Evolutionary conservation across 1,139 yeast species (phyloP), one percentile per base, ranked within the genome.

Genomic region (Trichomonascaceae sp.): DNA sequence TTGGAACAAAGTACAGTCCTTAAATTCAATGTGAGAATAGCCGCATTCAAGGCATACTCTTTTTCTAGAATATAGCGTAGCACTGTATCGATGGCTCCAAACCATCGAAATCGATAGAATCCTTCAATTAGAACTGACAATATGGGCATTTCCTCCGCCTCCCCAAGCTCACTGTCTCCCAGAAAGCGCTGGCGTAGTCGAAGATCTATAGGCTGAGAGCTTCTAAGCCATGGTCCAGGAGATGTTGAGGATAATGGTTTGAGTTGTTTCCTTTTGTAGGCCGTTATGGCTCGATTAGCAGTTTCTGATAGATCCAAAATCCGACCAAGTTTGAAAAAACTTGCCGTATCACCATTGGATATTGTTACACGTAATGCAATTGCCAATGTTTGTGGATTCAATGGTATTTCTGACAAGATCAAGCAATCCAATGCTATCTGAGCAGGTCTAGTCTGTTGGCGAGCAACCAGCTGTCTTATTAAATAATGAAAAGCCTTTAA

Each of bases 401-500:
- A 55, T 1, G 60, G 61, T 8, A 62, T 54, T 17, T 58, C 62
- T 2, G 66, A 57, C 19, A 54, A 43, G 20, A 59, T 43, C 30
- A 64, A 52, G 22, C 64, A 60, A 36, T 64, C 65, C 22, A 63
- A 50, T 2, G 61, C 63, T 48, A 61, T 56, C 46, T 60, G 63
- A 1, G 68, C 66, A 7, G 67, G 66, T 44, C 57, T 60, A 5
- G 58, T 52, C 19, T 63, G 57, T n/a, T 60, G 55, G 39, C 55
- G 53, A 18, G 50, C 45, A 3, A 56, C 54, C 30, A 64, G 58
- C 47, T 58, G 61, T 13, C 61, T 50, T 12, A 64, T 63, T 17
- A 64, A 48, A 19, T 58, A 52, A 50, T 60, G 62, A 47, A 64
- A 64, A 2, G 62, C 57, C 17, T 56, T 51, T 45, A 61, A 43